Base-by-base conservation (phyloP, 2,329 filamentous ascomycete genomes). In the Microdochium bolleyi region DNA sequence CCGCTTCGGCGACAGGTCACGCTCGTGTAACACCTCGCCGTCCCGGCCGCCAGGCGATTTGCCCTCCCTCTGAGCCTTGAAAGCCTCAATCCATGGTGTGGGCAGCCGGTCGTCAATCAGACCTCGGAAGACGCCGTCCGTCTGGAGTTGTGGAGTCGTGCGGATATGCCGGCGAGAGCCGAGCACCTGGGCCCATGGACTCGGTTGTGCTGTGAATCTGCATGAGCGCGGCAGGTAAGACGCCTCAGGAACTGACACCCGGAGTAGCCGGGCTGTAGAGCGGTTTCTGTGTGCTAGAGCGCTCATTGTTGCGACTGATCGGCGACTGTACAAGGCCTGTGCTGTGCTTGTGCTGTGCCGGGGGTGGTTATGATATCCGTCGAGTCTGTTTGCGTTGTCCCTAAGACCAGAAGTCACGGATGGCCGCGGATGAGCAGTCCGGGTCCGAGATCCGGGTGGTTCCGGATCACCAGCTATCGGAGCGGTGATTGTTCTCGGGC, bases 61-160 rank as follows among this genome's bases (percentile, higher is more conserved):
- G 9, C 66, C 66, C 58, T 78, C 70, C 49, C 73, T 76, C 62
- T 81, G 79, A 56, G 77, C 73, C 30, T 73, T 75, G 54, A 87
- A 73, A 0, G 85, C 85, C 60, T 88, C 83, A 49, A 88, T 79
- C 85, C 85, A 89, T 32, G 85, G 84, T 49, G 78, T 83, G 1
- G 64, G 63, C 27, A 67, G 57, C 10, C 67, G 62, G 22, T 58
- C 57, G 52, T 71, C 70, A 1, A 62, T 66, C 24, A 72, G 57
- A 5, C 66, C 68, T 19, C 62, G 61, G 53, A 71, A 72, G 5
- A 71, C 68, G 14, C 69, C 69, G 44, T 72, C 69, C 0, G 68
- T 71, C 24, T 37, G 54, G 9, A 60, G 61, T 34, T 44, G 49
- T 4, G 58, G 27, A 14, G 63, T 64, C 22, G 53, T 51, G 21